A percentile compares a stretch with the other conserved stretches of the same genome.
These are phyloP conservation scores for Rhizophora apiculata DNA, from an alignment of 345 rosid species.

Conservation along the genomic window DNA sequence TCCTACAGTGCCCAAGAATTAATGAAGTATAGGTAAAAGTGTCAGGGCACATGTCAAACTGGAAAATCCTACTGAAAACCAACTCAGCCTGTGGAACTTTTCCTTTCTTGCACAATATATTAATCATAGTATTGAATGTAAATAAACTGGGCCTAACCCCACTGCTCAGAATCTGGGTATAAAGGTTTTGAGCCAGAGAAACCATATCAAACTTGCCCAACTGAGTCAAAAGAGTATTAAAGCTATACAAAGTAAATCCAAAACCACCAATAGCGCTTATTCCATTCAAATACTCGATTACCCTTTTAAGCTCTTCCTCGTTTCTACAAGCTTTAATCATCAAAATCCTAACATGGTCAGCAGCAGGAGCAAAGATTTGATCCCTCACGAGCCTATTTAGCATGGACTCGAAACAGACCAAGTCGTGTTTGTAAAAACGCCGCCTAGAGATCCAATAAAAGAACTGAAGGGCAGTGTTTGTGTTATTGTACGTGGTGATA, in stretches of 20 bases:
- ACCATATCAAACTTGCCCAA: constrained; percentile 55
- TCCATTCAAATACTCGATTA: constrained; percentile 39
- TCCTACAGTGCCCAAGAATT: constrained; percentile 67
- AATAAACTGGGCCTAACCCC: constrained; percentile 53
- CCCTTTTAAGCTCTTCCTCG: constrained; percentile 45
- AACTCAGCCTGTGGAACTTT: constrained; percentile 48
- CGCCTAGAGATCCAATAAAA: constrained; percentile 53
- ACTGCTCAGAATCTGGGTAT: constrained; percentile 35
- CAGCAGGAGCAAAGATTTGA: constrained; percentile 38
- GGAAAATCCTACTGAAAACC: constrained; percentile 42
- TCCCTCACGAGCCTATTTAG: constrained; percentile 49
- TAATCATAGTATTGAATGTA: constrained; percentile 57
- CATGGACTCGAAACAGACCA: constrained; percentile 43
- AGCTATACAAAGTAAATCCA: constrained; percentile 46
- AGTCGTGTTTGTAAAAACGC: constrained; percentile 48
- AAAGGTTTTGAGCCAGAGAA: constrained; percentile 41
- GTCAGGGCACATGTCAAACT: constrained; percentile 47
- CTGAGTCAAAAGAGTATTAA: constrained; percentile 56
- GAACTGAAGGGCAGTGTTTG: constrained; percentile 35
- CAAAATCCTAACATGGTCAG: constrained; percentile 53
- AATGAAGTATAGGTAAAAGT: constrained; percentile 53
- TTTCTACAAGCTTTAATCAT: constrained; percentile 54
- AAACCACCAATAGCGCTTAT: constrained; percentile 32
- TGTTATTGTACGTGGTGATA: constrained; percentile 33
- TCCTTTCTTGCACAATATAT: constrained; percentile 53